Percentiles rank a stretch among this genome's conserved stretches.
Conservation (phyloP, 2,329 filamentous ascomycete species). For the Fusarium keratoplasticum region DNA sequence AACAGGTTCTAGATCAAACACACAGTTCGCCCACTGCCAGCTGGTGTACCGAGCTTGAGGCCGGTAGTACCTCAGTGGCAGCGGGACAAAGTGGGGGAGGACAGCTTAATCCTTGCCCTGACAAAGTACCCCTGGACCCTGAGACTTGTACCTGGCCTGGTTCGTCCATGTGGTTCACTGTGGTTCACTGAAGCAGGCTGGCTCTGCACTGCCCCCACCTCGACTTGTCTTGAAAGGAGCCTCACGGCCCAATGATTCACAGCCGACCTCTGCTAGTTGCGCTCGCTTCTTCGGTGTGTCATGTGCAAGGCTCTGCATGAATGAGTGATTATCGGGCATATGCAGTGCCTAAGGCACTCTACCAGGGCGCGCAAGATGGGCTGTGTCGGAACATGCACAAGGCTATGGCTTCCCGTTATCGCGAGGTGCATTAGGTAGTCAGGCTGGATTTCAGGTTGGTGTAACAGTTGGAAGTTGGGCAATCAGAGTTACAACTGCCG, state of each 20-base stretch:
- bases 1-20: neutral
- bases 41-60: neutral
- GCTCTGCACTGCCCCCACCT: neutral
- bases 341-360: conserved; percentile 5
- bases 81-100: conserved; percentile 32
- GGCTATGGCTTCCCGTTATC: neutral
- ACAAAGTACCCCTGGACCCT: conserved; percentile 24
- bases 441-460: neutral
- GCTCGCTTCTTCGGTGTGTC: conserved; percentile 1
- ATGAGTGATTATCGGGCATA: conserved; percentile 8
- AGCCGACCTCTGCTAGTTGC: neutral
- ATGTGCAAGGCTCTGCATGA: neutral
- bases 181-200: neutral
- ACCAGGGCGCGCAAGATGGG: conserved; percentile 1
- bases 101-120: conserved; percentile 26
- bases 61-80: conserved; percentile 32
- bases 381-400: neutral
- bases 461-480: neutral
- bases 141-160: conserved; percentile 9
- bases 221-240: neutral
- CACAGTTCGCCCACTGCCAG: neutral
- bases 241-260: conserved; percentile 20
- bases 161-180: neutral
- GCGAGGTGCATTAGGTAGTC: conserved; percentile 1
- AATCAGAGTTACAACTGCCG: neutral